Conservation (phyloP, 352 stramenopile species). For the Saprolegnia diclina region DNA sequence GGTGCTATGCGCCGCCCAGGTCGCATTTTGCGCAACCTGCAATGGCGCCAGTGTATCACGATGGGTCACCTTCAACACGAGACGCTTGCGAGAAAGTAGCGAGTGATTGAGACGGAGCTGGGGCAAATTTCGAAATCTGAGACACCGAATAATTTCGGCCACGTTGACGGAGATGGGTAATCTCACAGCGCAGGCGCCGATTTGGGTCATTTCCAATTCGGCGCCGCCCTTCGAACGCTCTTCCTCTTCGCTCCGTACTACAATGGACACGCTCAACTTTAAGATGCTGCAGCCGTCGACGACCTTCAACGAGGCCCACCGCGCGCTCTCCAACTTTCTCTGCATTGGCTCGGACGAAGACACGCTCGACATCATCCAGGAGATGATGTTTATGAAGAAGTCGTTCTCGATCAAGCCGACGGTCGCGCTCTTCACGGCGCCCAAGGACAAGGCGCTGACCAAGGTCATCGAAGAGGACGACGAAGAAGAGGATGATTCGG, state of each 20-base stretch:
- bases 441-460: slow-evolving; percentile 46
- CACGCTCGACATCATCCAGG: slow-evolving; percentile 26
- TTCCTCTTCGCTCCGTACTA: neutral
- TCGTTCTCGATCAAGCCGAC: slow-evolving; percentile 27
- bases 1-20: too few species aligned
- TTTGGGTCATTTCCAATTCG: slow-evolving; percentile 12
- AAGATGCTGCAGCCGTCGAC: slow-evolving; percentile 19
- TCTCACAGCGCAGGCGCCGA: neutral
- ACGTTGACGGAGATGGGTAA: slow-evolving; percentile 6
- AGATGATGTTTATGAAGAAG: slow-evolving; percentile 28
- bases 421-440: slow-evolving; percentile 20
- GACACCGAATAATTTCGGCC: slow-evolving; percentile 1
- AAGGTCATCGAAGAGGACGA: slow-evolving; percentile 64
- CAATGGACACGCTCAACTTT: slow-evolving; percentile 22
- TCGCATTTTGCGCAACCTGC: too few species aligned
- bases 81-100: neutral
- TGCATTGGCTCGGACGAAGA: slow-evolving; percentile 25
- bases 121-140: neutral
- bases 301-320: slow-evolving; percentile 18
- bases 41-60: too few species aligned
- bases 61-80: neutral
- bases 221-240: neutral
- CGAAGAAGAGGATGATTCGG: slow-evolving; percentile 34
- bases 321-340: slow-evolving; percentile 21
- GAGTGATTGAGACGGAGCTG: neutral